Percentiles rank a stretch among this genome's conserved stretches.
Conservation (phyloP, 768 basidiomycete species). For the Lentinula sp. region DNA sequence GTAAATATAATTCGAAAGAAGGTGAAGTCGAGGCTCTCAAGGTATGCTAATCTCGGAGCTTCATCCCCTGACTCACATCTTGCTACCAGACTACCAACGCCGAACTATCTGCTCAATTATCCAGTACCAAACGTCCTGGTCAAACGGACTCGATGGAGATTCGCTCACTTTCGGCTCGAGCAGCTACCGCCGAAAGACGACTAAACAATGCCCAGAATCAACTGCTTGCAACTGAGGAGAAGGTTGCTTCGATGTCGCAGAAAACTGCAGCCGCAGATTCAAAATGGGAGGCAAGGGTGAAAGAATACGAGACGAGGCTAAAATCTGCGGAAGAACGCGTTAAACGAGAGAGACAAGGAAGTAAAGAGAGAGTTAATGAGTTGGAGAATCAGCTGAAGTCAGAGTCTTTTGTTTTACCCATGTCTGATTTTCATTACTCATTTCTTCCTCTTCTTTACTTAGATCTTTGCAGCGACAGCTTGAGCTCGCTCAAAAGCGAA, state of each 20-base stretch:
- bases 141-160: slow-evolving; percentile 64
- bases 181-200: slow-evolving; percentile 82
- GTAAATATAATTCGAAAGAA: slow-evolving; percentile 75
- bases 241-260: slow-evolving; percentile 66
- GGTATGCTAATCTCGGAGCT: slow-evolving; percentile 36
- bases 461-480: slow-evolving; percentile 76
- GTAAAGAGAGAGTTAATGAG: slow-evolving; percentile 78
- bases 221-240: slow-evolving; percentile 77
- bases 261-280: slow-evolving; percentile 67
- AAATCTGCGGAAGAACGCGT: slow-evolving; percentile 86
- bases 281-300: slow-evolving; percentile 95
- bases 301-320: slow-evolving; percentile 80
- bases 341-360: slow-evolving; percentile 90
- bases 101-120: slow-evolving; percentile 70
- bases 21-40: slow-evolving; percentile 87
- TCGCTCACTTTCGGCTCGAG: slow-evolving; percentile 63
- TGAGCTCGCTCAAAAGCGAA: slow-evolving; percentile 75
- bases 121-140: slow-evolving; percentile 52
- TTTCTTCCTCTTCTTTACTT: neutral
- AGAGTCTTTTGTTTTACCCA: slow-evolving; percentile 10
- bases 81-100: slow-evolving; percentile 54
- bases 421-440: neutral
- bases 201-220: slow-evolving; percentile 83
- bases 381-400: slow-evolving; percentile 70
- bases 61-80: neutral